Conservation (phyloP, 2,329 filamentous ascomycete species). For the Lasiodiplodia gonubiensis region DNA sequence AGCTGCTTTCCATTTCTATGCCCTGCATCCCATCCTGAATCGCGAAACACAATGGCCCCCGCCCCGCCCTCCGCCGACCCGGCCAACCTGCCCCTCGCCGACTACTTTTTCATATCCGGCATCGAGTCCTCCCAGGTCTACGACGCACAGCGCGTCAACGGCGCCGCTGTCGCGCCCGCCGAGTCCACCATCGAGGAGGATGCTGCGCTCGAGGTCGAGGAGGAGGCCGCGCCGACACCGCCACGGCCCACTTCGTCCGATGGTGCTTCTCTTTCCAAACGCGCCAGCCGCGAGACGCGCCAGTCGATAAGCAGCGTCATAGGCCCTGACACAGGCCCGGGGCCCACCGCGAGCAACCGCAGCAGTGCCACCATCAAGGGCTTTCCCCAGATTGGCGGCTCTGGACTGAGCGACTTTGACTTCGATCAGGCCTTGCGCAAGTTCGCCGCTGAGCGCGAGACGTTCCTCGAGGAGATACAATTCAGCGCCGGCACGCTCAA, state of each 20-base stretch:
- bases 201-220: constrained; percentile 57
- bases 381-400: constrained; percentile 45
- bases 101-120: constrained; percentile 69
- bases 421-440: constrained; percentile 93
- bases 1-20: constrained; percentile 26
- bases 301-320: constrained; percentile 59
- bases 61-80: constrained; percentile 49
- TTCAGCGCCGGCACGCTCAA: constrained; percentile 80
- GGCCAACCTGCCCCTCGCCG: constrained; percentile 61
- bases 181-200: constrained; percentile 68
- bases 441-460: constrained; percentile 93
- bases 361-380: constrained; percentile 68
- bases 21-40: constrained; percentile 14
- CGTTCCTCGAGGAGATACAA: constrained; percentile 88
- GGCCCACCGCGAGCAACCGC: constrained; percentile 64
- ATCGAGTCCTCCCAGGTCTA: constrained; percentile 59
- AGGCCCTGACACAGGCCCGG: constrained; percentile 44
- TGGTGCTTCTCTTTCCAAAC: constrained; percentile 46
- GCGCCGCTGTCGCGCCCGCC: constrained; percentile 42
- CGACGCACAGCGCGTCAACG: constrained; percentile 50
- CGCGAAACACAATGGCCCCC: constrained; percentile 42
- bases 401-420: constrained; percentile 73
- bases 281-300: constrained; percentile 54
- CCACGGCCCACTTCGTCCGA: constrained; percentile 52
- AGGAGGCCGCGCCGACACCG: constrained; percentile 29